These are phyloP conservation scores for Lithocarpus polystachyus DNA, from an alignment of 306 rosid genomes.

Conservation along the genomic window DNA sequence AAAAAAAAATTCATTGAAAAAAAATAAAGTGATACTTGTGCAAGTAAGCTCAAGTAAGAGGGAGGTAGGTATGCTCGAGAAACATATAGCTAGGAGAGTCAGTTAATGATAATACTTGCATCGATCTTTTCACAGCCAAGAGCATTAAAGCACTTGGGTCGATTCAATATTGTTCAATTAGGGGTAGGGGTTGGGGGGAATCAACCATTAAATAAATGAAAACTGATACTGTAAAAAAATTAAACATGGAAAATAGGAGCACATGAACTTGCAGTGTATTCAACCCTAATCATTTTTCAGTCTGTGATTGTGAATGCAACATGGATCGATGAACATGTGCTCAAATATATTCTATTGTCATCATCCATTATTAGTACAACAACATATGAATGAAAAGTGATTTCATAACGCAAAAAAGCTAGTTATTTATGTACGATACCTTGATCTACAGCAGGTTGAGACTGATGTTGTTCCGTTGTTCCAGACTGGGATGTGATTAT, in stretches of 20 bases:
- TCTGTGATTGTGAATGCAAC: background rate
- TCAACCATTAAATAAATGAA: background rate
- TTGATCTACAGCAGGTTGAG: constrained; percentile 46
- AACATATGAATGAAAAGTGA: background rate
- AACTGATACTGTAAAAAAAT: background rate
- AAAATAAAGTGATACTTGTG: too few species aligned
- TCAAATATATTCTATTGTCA: background rate
- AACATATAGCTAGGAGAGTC: background rate
- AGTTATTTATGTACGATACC: constrained; percentile 30
- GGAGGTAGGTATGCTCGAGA: background rate
- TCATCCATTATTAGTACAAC: background rate
- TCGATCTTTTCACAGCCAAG: background rate
- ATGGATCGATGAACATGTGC: background rate
- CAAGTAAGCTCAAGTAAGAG: background rate
- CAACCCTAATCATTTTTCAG: background rate
- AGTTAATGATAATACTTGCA: background rate
- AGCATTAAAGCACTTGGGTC: background rate
- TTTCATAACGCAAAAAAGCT: background rate
- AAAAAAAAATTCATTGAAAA: too few species aligned
- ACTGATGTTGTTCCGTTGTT: constrained; percentile 18
- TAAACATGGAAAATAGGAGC: background rate
- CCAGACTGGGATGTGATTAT: background rate
- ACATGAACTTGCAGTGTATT: background rate
- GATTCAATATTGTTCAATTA: background rate
- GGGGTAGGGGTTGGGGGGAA: too few species aligned